Percentiles rank a stretch among this genome's conserved stretches.
phyloP scores from a whole-genome alignment of 2,329 filamentous ascomycete genomes.

The Calonectria hongkongensis region DNA sequence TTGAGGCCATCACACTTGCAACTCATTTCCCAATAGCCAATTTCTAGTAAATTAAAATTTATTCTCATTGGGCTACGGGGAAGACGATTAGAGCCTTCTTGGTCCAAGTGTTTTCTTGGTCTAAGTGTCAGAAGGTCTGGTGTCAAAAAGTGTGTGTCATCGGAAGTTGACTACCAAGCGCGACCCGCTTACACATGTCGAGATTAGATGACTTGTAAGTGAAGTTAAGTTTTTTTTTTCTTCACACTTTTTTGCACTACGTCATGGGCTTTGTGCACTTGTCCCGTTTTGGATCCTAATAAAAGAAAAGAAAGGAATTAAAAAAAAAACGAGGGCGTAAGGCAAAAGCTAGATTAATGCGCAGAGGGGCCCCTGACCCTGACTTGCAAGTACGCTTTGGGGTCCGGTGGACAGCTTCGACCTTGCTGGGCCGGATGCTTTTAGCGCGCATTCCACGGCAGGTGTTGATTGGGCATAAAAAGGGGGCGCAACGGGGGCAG shows the following conservation, averaged over 20 bases:
- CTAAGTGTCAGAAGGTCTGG: not conserved
- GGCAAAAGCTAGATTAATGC: constrained; percentile 25
- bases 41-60: too few species aligned
- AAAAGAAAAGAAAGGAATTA: not conserved
- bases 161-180: not conserved
- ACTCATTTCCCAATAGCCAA: not conserved
- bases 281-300: not conserved
- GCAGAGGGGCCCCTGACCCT: constrained; percentile 19
- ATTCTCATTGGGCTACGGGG: not conserved
- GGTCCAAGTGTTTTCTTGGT: constrained; percentile 3
- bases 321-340: not conserved
- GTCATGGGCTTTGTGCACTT: not conserved
- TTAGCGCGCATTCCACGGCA: not conserved
- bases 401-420: constrained; percentile 11
- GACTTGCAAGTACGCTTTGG: not conserved
- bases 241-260: not conserved
- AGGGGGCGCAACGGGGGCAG: not conserved
- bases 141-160: not conserved
- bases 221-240: not conserved
- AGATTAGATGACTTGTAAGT: not conserved
- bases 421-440: not conserved
- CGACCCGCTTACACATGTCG: constrained; percentile 8
- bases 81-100: not conserved
- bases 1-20: not conserved
- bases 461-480: constrained; percentile 20